Evolutionary conservation across 257 asterid species (phyloP).

Genomic region (Hygrophila difformis): DNA sequence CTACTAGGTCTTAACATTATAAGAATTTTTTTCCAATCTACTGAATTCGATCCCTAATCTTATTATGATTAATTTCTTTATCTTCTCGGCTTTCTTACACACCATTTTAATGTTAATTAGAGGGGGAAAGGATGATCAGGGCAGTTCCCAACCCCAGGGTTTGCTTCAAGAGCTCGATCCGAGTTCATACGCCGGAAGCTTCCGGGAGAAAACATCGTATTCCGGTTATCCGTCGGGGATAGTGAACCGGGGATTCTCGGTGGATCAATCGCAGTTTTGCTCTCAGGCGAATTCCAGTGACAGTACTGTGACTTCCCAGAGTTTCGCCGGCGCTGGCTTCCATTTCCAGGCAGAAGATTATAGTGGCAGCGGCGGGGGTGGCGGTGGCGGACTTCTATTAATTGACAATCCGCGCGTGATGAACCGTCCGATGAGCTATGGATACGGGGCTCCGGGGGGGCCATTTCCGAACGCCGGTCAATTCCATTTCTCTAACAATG

Average conservation of each 20-base stretch:
- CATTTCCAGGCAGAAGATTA: too few species aligned
- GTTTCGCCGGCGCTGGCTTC: constrained; percentile 21
- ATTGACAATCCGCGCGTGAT: constrained; percentile 27
- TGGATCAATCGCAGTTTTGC: constrained; percentile 29
- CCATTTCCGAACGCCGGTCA: constrained; percentile 19
- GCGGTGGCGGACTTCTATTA: constrained; percentile 27
- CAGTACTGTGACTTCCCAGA: constrained; percentile 31
- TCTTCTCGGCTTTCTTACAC: too few species aligned
- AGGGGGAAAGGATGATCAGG: constrained; percentile 29
- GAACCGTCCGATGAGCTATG: constrained; percentile 23
- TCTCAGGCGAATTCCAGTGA: constrained; percentile 29
- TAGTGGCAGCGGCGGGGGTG: constrained; percentile 38
- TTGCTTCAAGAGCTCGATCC: constrained; percentile 42
- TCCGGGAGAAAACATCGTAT: constrained; percentile 19
- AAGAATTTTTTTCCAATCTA: constrained; percentile 24
- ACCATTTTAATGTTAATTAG: too few species aligned
- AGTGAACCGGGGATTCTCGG: constrained; percentile 28
- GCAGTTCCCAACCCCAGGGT: constrained; percentile 22
- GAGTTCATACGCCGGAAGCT: constrained; percentile 23
- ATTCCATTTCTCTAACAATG: constrained; percentile 47
- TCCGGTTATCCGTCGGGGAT: constrained; percentile 20
- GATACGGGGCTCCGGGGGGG: constrained; percentile 13
- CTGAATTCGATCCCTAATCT: neutral
- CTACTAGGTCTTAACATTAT: too few species aligned
- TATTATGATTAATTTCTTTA: neutral